Evolutionary conservation across 1,139 yeast species (phyloP).

Genomic region (Diutina ranongensis): DNA sequence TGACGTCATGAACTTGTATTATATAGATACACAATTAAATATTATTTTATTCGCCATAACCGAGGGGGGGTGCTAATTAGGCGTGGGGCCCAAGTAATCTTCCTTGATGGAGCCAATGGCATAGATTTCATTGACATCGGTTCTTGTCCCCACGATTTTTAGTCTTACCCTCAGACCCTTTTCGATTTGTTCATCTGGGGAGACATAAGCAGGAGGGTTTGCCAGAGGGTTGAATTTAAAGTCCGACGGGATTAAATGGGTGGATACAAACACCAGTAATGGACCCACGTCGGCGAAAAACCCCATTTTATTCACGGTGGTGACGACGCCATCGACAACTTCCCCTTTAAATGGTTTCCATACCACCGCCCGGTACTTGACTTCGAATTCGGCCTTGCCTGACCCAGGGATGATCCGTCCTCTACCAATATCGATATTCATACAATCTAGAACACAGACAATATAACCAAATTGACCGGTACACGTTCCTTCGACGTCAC

Average conservation of each 20-base stretch:
- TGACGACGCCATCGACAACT: constrained; percentile 93
- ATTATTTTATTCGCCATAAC: background rate
- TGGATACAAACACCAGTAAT: constrained; percentile 84
- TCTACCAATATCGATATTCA: constrained; percentile 89
- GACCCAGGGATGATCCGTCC: constrained; percentile 82
- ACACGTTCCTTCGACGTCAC: constrained; percentile 97
- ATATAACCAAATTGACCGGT: constrained; percentile 98
- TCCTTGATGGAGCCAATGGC: constrained; percentile 98
- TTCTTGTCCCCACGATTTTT: constrained; percentile 93
- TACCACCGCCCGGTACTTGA: constrained; percentile 90
- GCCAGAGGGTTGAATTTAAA: constrained; percentile 92
- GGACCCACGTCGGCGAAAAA: constrained; percentile 99
- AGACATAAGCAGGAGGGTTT: constrained; percentile 96
- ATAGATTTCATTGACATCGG: constrained; percentile 93
- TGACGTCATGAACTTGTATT: background rate
- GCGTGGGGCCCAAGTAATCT: constrained; percentile 66
- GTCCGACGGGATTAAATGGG: constrained; percentile 89
- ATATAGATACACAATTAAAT: too few species aligned
- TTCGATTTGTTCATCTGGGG: constrained; percentile 90
- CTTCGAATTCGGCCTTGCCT: constrained; percentile 95
- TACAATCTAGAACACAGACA: constrained; percentile 89
- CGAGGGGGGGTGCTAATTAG: background rate
- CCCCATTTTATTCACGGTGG: constrained; percentile 92
- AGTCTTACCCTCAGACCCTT: constrained; percentile 90
- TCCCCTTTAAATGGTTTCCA: constrained; percentile 99